Evolutionary conservation across 2,329 filamentous ascomycete species (phyloP).

Genomic region (Arthrobotrys conoides): DNA sequence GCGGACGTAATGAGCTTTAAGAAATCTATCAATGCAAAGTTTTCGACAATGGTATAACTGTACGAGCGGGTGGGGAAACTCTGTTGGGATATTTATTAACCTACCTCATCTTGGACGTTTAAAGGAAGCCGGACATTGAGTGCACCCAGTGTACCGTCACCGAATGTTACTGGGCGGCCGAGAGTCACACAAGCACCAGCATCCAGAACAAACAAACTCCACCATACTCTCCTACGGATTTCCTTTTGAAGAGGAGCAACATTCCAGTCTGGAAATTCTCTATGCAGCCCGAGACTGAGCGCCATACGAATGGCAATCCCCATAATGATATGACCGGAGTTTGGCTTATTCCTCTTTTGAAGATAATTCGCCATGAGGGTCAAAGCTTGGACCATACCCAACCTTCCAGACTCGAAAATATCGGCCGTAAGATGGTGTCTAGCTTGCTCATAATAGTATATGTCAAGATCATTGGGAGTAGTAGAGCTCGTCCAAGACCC

Average conservation of each 20-base stretch:
- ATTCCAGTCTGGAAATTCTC: constrained; percentile 67
- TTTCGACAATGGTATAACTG: constrained; percentile 47
- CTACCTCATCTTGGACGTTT: constrained; percentile 69
- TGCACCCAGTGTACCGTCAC: constrained; percentile 67
- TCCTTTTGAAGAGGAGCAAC: constrained; percentile 66
- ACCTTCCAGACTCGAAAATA: constrained; percentile 64
- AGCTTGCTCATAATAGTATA: constrained; percentile 57
- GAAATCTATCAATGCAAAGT: constrained; percentile 60
- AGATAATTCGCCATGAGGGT: constrained; percentile 69
- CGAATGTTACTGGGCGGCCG: constrained; percentile 68
- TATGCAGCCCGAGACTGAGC: constrained; percentile 70
- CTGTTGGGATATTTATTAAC: constrained; percentile 1
- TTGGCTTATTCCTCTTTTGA: constrained; percentile 71
- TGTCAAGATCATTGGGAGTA: constrained; percentile 57
- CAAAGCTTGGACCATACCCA: constrained; percentile 65
- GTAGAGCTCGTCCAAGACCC: constrained; percentile 66
- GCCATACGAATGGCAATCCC: constrained; percentile 71
- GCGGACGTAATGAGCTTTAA: constrained; percentile 59
- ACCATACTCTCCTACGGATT: constrained; percentile 67
- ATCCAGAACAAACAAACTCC: constrained; percentile 68
- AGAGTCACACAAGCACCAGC: constrained; percentile 70
- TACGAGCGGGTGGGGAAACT: neutral
- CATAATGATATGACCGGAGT: constrained; percentile 71
- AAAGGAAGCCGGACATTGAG: constrained; percentile 66
- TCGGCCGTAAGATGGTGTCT: constrained; percentile 57